Base-by-base conservation (phyloP, 257 asterid species). In the Asclepias syriaca region DNA sequence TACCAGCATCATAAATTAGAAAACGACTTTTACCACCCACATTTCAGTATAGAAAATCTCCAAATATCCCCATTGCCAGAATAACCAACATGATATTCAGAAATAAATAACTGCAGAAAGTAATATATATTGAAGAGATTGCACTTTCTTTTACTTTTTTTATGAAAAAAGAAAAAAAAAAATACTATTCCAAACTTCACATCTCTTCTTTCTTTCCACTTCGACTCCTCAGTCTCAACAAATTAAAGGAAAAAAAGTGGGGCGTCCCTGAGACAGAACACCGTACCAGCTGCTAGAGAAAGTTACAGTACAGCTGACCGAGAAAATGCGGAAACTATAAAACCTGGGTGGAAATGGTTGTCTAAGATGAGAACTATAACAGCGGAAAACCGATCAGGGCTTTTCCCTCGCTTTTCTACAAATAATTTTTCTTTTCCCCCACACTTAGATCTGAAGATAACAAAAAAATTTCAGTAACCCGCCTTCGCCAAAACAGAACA, bases 1-100 rank as follows among this genome's bases (percentile, higher is more conserved):
- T 66, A 76, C 83, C 87, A 74, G 54, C 82, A 81, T 77, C 73
- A 83, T 65, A 37, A 77, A 67, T 69, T 60, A 72, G 73, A 70
- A 59, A 66, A 77, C 78, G 77, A 87, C 78, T 66, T 72, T 29
- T 15, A 75, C 49, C 72, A 66, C 73, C 73, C 79, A 77, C 69
- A 79, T 64, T 73, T 74, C 74, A 70, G 72, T 48, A 55, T 58
- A 69, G n/a, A 51, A 15, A 56, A 71, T 55, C 58, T 29, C 12
- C 40, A 50, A 22, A 74, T 45, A 64, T 58, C 45, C 64, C 73
- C 68, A 27, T 46, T 40, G 61, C 54, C 48, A 53, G 51, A 46
- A 19, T 59, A 58, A 37, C 59, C 11, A 66, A 61, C 39, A 32
- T 53, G 61, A 10, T 43, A 48, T 75, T 56, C 69, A 57, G 43